Conservation (phyloP, 2,329 filamentous ascomycete genomes). For the Diaporthe vexans region DNA sequence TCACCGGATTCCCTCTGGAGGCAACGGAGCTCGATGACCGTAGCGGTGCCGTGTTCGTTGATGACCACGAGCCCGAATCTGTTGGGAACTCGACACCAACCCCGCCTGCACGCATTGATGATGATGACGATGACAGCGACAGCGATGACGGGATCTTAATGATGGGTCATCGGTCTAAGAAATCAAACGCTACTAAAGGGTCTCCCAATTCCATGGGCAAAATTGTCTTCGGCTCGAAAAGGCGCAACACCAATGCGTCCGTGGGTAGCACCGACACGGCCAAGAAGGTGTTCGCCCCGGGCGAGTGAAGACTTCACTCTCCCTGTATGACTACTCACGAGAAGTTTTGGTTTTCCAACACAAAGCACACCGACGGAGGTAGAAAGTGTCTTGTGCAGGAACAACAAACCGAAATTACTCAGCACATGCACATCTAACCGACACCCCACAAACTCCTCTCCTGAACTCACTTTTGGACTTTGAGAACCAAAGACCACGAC, state of each 20-base stretch:
- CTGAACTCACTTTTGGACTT: slow-evolving; percentile 2
- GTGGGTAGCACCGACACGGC: slow-evolving; percentile 75
- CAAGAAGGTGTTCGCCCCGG: slow-evolving; percentile 65
- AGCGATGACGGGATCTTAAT: slow-evolving; percentile 69
- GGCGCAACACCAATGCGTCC: slow-evolving; percentile 72
- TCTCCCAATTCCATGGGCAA: slow-evolving; percentile 47
- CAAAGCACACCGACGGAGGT: background rate
- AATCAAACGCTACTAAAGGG: slow-evolving; percentile 35
- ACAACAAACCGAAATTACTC: background rate
- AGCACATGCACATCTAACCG: background rate
- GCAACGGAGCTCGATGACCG: slow-evolving; percentile 51
- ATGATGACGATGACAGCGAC: slow-evolving; percentile 62
- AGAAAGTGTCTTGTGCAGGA: background rate
- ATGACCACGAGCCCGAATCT: slow-evolving; percentile 46
- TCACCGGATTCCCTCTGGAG: slow-evolving; percentile 62
- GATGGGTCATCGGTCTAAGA: slow-evolving; percentile 45
- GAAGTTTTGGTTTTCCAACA: background rate
- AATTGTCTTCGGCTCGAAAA: slow-evolving; percentile 54
- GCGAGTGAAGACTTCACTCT: slow-evolving; percentile 46
- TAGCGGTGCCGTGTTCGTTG: slow-evolving; percentile 47
- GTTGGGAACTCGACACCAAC: slow-evolving; percentile 42
- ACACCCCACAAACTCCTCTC: slow-evolving; percentile 17
- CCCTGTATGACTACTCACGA: slow-evolving; percentile 1
- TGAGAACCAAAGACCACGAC: slow-evolving; percentile 6
- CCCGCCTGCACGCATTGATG: slow-evolving; percentile 50